phyloP scores from a whole-genome alignment of 805 yeast species.

The Komagataella ulmi region DNA sequence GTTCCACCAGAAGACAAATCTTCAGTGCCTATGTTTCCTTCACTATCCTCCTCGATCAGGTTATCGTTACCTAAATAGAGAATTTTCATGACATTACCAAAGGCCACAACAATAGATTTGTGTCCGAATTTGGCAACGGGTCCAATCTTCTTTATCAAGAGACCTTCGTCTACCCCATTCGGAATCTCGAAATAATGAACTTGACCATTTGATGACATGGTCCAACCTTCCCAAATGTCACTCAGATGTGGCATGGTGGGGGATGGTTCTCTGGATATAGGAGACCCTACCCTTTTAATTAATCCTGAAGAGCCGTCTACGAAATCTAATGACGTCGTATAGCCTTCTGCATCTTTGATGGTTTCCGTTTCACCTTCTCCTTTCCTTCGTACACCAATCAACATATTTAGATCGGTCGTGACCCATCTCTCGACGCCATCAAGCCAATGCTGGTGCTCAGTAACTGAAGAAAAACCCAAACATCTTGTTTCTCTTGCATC shows the following conservation, averaged over 20 bases:
- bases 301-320: neutral
- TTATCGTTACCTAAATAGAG: constrained; percentile 69
- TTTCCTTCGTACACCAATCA: constrained; percentile 51
- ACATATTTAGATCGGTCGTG: constrained; percentile 59
- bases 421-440: constrained; percentile 68
- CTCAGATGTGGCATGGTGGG: constrained; percentile 10
- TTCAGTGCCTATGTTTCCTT: constrained; percentile 31
- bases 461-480: constrained; percentile 65
- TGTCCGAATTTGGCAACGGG: constrained; percentile 63
- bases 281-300: neutral
- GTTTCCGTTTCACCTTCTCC: constrained; percentile 14
- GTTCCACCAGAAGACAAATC: constrained; percentile 16
- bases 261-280: neutral
- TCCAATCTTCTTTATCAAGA: constrained; percentile 42
- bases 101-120: constrained; percentile 61
- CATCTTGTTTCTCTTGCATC: constrained; percentile 88
- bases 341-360: neutral
- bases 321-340: neutral
- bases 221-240: constrained; percentile 71
- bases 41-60: constrained; percentile 32
- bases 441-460: constrained; percentile 58
- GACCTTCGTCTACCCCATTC: constrained; percentile 25
- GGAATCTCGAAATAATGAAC: constrained; percentile 49
- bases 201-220: constrained; percentile 55
- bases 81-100: constrained; percentile 62